These are phyloP conservation scores for Ganoderma boninense DNA, from an alignment of 1,284 basidiomycete species.

Conservation along the genomic window DNA sequence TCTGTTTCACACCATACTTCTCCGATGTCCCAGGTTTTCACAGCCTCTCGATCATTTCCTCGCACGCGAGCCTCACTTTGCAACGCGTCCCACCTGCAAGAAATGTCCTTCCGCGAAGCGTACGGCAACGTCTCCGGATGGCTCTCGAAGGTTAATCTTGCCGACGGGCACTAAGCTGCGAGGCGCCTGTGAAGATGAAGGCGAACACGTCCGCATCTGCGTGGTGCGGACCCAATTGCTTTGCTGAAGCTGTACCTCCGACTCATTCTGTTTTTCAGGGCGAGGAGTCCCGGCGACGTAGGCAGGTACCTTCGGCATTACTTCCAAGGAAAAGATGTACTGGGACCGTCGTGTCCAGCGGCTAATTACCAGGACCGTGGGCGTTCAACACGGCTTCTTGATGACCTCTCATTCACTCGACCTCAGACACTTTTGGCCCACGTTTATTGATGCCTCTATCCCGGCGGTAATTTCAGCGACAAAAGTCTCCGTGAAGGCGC, in stretches of 20 bases:
- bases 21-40: neutral
- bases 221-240: neutral
- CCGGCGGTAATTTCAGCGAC: neutral
- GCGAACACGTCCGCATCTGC: neutral
- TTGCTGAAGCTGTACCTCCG: neutral
- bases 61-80: neutral
- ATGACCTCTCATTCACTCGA: neutral
- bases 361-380: conserved; percentile 1
- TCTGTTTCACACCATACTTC: neutral
- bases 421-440: neutral
- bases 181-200: neutral
- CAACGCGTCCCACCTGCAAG: neutral
- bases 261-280: neutral
- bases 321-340: neutral
- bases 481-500: neutral
- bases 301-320: neutral
- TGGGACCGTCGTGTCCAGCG: conserved; percentile 1
- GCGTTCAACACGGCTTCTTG: neutral
- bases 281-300: neutral
- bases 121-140: neutral
- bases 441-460: neutral
- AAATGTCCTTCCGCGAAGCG: neutral
- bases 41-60: neutral
- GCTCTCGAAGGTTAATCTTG: neutral
- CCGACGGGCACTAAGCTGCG: neutral